A percentile compares a stretch with the other conserved stretches of the same genome.
phyloP scores from a whole-genome alignment of 306 rosid species.

The Medicago ruthenica region DNA sequence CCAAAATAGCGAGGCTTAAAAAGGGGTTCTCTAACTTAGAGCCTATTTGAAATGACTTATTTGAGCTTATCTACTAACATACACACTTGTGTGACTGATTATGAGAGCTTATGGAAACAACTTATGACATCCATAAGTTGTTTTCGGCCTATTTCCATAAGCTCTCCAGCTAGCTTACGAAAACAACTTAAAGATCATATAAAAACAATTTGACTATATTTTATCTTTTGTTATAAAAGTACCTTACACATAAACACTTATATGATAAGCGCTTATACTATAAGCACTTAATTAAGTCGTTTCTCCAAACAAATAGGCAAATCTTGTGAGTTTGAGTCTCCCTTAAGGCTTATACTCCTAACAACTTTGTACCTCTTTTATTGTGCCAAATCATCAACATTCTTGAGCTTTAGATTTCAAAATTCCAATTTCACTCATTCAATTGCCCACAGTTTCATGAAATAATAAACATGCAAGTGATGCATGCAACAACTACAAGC shows the following conservation, averaged over 20 bases:
- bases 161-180: neutral
- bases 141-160: neutral
- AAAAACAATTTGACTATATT: neutral
- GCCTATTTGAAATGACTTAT: neutral
- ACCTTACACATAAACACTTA: neutral
- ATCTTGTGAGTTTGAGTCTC: neutral
- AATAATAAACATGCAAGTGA: slow-evolving; percentile 5
- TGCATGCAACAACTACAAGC: neutral
- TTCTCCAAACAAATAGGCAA: neutral
- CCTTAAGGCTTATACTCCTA: neutral
- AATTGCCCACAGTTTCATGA: neutral
- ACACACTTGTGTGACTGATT: neutral
- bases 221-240: neutral
- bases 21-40: neutral
- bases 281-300: too few relatives aligned
- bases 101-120: neutral
- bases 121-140: neutral
- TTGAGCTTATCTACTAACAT: neutral
- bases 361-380: neutral
- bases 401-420: neutral
- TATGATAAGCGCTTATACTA: too few relatives aligned
- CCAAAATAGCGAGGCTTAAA: too few relatives aligned
- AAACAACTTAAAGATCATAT: neutral
- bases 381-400: slow-evolving; percentile 5
- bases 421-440: neutral